Percentiles rank a stretch among this genome's conserved stretches.
Conservation (phyloP, 2,329 filamentous ascomycete genomes). For the Penicillium glabrum region DNA sequence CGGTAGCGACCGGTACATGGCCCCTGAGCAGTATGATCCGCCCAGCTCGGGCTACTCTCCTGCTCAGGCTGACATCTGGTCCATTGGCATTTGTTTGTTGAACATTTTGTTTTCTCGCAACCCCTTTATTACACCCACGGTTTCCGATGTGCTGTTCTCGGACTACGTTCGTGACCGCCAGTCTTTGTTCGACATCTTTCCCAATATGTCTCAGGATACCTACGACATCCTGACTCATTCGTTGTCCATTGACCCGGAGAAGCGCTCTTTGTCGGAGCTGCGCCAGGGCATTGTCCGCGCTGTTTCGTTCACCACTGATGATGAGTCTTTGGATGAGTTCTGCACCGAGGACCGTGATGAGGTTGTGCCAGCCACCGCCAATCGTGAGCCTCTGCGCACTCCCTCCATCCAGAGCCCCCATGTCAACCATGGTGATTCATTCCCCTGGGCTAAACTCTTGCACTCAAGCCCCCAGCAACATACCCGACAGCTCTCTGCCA, state of each 20-base stretch:
- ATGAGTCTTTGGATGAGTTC: conserved; percentile 91
- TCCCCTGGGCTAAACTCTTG: conserved; percentile 92
- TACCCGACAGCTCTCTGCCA: conserved; percentile 82
- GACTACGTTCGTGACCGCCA: conserved; percentile 94
- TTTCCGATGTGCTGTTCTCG: conserved; percentile 87
- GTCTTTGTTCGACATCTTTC: conserved; percentile 95
- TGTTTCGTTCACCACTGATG: conserved; percentile 88
- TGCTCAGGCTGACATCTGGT: conserved; percentile 92
- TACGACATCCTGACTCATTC: conserved; percentile 90
- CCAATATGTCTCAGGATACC: conserved; percentile 97
- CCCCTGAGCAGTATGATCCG: conserved; percentile 95
- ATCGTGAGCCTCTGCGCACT: conserved; percentile 92
- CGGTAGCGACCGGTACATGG: conserved; percentile 98
- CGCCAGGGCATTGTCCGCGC: conserved; percentile 76
- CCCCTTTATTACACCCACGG: conserved; percentile 86
- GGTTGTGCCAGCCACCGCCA: conserved; percentile 74
- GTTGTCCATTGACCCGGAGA: conserved; percentile 85
- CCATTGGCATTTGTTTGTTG: conserved; percentile 91
- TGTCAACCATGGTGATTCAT: conserved; percentile 72
- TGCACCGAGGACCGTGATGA: conserved; percentile 78
- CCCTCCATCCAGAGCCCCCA: conserved; percentile 90
- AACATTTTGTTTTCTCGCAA: conserved; percentile 97
- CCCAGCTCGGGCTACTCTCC: conserved; percentile 85
- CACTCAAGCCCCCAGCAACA: conserved; percentile 70
- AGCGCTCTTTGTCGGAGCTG: conserved; percentile 76